A percentile compares a stretch with the other conserved stretches of the same genome.
Evolutionary conservation across 495 filamentous ascomycete species (phyloP).

Genomic region (Xylaria flabelliformis): DNA sequence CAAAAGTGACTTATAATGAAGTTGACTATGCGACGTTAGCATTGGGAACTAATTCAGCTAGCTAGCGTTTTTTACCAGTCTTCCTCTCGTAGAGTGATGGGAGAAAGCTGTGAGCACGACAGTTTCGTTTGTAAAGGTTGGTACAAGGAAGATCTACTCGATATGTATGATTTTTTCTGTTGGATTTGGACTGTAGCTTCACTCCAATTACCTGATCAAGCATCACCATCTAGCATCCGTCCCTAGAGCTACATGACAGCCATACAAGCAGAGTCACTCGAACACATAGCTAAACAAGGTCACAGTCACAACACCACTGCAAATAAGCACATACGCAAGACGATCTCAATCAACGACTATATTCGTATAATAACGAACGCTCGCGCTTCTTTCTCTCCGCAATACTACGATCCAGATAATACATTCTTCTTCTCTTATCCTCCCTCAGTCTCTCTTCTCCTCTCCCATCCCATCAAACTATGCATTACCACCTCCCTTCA

Average conservation of each 20-base stretch:
- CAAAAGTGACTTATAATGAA: no score
- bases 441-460: neutral
- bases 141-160: no score
- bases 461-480: neutral
- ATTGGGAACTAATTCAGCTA: no score
- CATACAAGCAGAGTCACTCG: neutral
- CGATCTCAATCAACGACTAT: neutral
- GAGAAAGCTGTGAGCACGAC: no score
- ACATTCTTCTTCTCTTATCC: neutral
- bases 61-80: no score
- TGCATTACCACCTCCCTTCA: neutral
- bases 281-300: neutral
- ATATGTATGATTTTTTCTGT: no score
- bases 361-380: neutral
- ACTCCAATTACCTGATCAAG: neutral
- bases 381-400: neutral
- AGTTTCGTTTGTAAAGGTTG: neutral
- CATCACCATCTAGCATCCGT: neutral
- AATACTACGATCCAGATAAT: constrained; percentile 2
- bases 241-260: neutral
- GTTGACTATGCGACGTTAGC: no score
- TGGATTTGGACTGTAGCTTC: neutral
- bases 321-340: neutral
- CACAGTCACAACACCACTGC: neutral
- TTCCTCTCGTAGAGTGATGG: no score